Evolutionary conservation across 2,329 filamentous ascomycete species (phyloP), one percentile per base, ranked within the genome.

Genomic region (Neopestalotiopsis sp.): DNA sequence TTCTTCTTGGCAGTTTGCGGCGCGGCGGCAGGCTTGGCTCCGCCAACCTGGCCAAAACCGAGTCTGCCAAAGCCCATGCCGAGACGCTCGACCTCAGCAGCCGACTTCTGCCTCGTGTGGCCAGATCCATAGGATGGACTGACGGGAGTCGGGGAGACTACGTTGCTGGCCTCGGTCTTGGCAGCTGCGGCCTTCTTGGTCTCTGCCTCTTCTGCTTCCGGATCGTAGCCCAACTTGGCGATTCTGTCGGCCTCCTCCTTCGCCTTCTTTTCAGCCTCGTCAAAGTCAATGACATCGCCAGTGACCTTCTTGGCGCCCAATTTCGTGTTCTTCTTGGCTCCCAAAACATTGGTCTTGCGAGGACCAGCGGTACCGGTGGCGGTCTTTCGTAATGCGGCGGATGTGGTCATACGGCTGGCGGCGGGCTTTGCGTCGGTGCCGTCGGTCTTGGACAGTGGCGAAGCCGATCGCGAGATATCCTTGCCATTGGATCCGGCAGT

Each of bases 161-260:
- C 91, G 66, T 87, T 87, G 17, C 88, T 85, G 69, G 88, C 86
- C 67, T 88, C 84, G 13, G 84, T 72, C 70, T 79, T 79, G 49
- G 73, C 49, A 9, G 71, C 62, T 40, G 74, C 71, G 9, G 71
- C 40, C 73, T 86, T 83, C 69, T 89, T 85, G 49, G 78, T 78
- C 60, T 79, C 80, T 28, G 83, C 80, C 74, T 88, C 88, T 81
- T 97, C 95, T 24, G 94, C 95, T 72, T 98, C 92, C 0, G 95
- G 94, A 75, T 99, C 94, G 77, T 99, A 99, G 52, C 96, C 96
- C 28, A 99, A 85, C 83, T 97, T 97, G 79, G 92, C 94, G 78
- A 98, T 96, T 74, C 96, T 91, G 81, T 98, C 96, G 2, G 95
- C 96, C 81, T 99, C 96, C 81, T 98, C 96, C 81, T 95, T 97